A percentile compares a stretch with the other conserved stretches of the same genome.
phyloP scores from a whole-genome alignment of 495 filamentous ascomycete genomes.

The Bryoglossum gracile region DNA sequence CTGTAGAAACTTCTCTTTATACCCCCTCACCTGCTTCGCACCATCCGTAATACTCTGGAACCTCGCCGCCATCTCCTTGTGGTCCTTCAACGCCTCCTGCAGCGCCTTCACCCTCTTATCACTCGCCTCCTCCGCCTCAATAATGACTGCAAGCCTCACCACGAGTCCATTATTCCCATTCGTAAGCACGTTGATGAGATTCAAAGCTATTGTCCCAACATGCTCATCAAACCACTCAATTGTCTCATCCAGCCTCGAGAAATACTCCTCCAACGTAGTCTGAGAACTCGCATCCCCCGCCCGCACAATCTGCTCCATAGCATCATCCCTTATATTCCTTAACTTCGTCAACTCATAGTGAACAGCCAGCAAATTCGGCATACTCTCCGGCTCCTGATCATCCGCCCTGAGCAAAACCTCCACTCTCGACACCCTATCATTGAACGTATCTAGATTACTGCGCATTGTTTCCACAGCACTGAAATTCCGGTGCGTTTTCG shows the following conservation, averaged over 20 bases:
- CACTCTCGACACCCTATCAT: slow-evolving; percentile 62
- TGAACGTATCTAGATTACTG: slow-evolving; percentile 76
- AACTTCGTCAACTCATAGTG: slow-evolving; percentile 89
- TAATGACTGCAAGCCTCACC: slow-evolving; percentile 81
- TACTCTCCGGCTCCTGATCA: slow-evolving; percentile 75
- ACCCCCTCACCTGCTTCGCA: slow-evolving; percentile 84
- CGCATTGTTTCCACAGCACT: slow-evolving; percentile 88
- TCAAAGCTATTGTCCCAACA: slow-evolving; percentile 78
- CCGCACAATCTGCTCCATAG: slow-evolving; percentile 86
- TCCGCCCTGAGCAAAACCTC: slow-evolving; percentile 72
- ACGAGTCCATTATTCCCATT: slow-evolving; percentile 81
- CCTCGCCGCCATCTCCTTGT: slow-evolving; percentile 82
- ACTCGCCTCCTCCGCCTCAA: slow-evolving; percentile 92
- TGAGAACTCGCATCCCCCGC: slow-evolving; percentile 65
- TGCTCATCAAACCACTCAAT: slow-evolving; percentile 95
- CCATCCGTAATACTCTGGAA: slow-evolving; percentile 94
- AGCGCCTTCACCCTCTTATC: slow-evolving; percentile 84
- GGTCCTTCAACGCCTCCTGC: slow-evolving; percentile 89
- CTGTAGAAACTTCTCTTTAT: slow-evolving; percentile 89
- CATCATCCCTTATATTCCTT: slow-evolving; percentile 88
- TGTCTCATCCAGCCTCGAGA: slow-evolving; percentile 76
- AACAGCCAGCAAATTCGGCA: slow-evolving; percentile 80
- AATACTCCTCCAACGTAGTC: slow-evolving; percentile 78
- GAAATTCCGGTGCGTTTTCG: slow-evolving; percentile 91
- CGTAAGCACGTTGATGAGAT: slow-evolving; percentile 78